Base-by-base conservation (phyloP, 2,329 filamentous ascomycete species). In the Alternaria tenuissima region DNA sequence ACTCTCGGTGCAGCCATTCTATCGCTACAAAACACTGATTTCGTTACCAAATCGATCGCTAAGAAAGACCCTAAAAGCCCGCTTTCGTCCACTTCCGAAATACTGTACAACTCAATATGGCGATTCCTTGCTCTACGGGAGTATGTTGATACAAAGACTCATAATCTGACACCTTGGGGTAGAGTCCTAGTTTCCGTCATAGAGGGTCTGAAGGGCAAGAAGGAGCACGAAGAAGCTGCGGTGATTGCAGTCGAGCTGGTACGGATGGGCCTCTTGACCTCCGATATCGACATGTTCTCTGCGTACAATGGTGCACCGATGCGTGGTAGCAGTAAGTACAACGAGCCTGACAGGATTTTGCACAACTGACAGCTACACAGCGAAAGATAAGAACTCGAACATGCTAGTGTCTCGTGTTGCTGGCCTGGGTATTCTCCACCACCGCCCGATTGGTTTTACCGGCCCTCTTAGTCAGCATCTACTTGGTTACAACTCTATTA, bases 381-480 rank as follows among this genome's bases (percentile, higher is more conserved):
- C 91, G 4, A 88, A 91, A 41, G 93, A 97, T 66, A 93, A 91
- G 76, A 84, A 86, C 32, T 90, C 90, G 71, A 88, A 93, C 44
- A 85, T 95, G 56, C 85, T 99, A 44, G 89, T 98, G 70, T 95
- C 93, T 68, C 90, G 95, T 39, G 90, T 94, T 62, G 92, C 94
- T 14, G 93, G 91, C 54, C 83, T 98, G 59, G 87, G 93, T 52
- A 92, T 91, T 73, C 84, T 98, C 63, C 88, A 89, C 32, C 95
- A 99, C 76, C 87, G 92, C 69, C 85, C 87, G 4, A 94, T 94
- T 68, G 95, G 95, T 30, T 99, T 97, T 79, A 97, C 94, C 2
- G 95, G 95, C 0, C 94, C 95, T 1, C 85, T 99, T 1, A 97
- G 93, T 83, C 90, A 95, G 78, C 93, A 94, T 67, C 84, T 97